Conservation (phyloP, 2,329 filamentous ascomycete species). For the Alternaria postmessia region DNA sequence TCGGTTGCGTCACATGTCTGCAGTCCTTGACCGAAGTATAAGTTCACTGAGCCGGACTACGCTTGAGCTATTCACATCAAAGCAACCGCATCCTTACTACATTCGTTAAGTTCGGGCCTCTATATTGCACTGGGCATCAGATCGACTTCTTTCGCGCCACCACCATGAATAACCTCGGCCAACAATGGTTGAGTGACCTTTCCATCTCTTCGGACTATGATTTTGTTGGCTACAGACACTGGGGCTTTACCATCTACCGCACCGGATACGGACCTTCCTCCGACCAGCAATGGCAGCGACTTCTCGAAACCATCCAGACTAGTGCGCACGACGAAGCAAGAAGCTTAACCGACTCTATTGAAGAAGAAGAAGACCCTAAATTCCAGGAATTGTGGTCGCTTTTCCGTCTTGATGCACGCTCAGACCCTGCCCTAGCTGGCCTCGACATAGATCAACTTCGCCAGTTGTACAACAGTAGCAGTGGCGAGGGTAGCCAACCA, state of each 20-base stretch:
- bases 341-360: neutral
- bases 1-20: too few species aligned
- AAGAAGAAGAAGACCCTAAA: slow-evolving; percentile 5
- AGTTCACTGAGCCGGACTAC: too few species aligned
- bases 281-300: slow-evolving; percentile 22
- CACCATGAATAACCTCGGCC: neutral
- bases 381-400: slow-evolving; percentile 18
- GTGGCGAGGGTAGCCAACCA: slow-evolving; percentile 16
- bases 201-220: neutral
- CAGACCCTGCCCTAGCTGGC: slow-evolving; percentile 15
- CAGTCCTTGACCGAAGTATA: too few species aligned
- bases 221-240: slow-evolving; percentile 3
- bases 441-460: slow-evolving; percentile 23
- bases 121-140: neutral
- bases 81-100: neutral
- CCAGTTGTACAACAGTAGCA: slow-evolving; percentile 15
- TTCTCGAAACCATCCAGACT: slow-evolving; percentile 20
- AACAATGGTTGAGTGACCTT: neutral
- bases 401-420: slow-evolving; percentile 25
- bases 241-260: slow-evolving; percentile 30
- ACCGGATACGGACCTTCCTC: slow-evolving; percentile 19
- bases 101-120: neutral
- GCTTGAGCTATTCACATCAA: neutral
- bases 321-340: slow-evolving; percentile 2
- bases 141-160: neutral